A percentile compares a stretch with the other conserved stretches of the same genome.
Conservation (phyloP, 495 filamentous ascomycete genomes). For the Aspergillus haitiensis region DNA sequence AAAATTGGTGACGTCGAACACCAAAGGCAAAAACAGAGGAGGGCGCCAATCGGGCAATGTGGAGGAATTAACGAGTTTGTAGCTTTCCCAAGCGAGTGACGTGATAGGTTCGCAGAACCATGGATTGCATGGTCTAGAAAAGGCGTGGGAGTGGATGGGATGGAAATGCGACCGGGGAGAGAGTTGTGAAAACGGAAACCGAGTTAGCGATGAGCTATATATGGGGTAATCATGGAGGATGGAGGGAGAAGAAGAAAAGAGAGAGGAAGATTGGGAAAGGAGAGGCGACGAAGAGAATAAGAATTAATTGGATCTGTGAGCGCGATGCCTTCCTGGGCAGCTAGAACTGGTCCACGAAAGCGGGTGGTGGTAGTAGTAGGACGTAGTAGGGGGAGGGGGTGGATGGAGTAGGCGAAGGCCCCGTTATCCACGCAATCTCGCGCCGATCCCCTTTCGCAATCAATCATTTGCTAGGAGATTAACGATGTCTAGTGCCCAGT, state of each 20-base stretch:
- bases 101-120: slow-evolving; percentile 20
- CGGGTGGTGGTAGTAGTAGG: slow-evolving; percentile 11
- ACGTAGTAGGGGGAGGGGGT: not conserved
- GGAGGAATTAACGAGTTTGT: slow-evolving; percentile 6
- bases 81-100: slow-evolving; percentile 18
- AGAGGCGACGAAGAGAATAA: slow-evolving; percentile 10
- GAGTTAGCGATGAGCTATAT: not conserved
- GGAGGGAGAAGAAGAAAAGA: slow-evolving; percentile 1
- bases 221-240: not conserved
- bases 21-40: slow-evolving; percentile 6
- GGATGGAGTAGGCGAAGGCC: slow-evolving; percentile 22
- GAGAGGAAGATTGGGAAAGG: not conserved
- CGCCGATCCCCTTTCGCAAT: slow-evolving; percentile 23
- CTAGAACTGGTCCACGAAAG: slow-evolving; percentile 19
- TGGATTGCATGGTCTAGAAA: slow-evolving; percentile 30
- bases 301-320: slow-evolving; percentile 11
- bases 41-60: slow-evolving; percentile 18
- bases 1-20: slow-evolving; percentile 24
- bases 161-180: not conserved
- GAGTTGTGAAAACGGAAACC: not conserved
- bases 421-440: slow-evolving; percentile 33
- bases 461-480: not conserved
- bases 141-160: slow-evolving; percentile 1
- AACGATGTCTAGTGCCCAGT: not conserved
- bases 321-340: slow-evolving; percentile 4